Evolutionary conservation across 805 yeast genomes (phyloP).

Genomic region (Groenewaldozyma tartarivorans): DNA sequence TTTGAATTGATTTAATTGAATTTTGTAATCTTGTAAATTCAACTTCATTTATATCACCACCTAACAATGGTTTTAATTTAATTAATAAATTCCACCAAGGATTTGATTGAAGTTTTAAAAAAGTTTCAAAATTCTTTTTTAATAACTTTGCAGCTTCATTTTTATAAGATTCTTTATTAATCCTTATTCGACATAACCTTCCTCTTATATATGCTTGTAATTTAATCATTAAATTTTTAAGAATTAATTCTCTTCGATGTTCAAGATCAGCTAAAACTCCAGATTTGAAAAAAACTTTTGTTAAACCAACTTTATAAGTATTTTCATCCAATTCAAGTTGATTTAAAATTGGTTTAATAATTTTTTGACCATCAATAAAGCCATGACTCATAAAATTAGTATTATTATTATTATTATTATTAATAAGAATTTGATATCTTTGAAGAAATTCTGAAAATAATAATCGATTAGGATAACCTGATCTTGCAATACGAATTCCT

Average conservation of each 20-base stretch:
- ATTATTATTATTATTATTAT: constrained; percentile 32
- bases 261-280: constrained; percentile 76
- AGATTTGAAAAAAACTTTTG: constrained; percentile 66
- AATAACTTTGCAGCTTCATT: constrained; percentile 64
- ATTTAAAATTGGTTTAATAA: constrained; percentile 58
- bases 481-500: constrained; percentile 93
- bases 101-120: constrained; percentile 39
- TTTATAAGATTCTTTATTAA: constrained; percentile 42
- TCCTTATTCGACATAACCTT: constrained; percentile 40
- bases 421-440: constrained; percentile 63
- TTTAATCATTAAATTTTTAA: constrained; percentile 44
- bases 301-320: constrained; percentile 57
- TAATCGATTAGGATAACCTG: constrained; percentile 93
- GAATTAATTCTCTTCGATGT: constrained; percentile 56
- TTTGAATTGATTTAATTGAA: constrained; percentile 19
- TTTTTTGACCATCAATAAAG: constrained; percentile 45
- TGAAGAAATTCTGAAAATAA: constrained; percentile 69
- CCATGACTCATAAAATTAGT: constrained; percentile 11
- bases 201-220: constrained; percentile 67
- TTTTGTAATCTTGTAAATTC: constrained; percentile 26
- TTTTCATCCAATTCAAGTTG: constrained; percentile 51
- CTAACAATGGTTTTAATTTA: constrained; percentile 62
- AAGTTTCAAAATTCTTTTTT: constrained; percentile 47
- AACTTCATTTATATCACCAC: constrained; percentile 21
- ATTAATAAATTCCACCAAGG: constrained; percentile 76